Base-by-base conservation (phyloP, 176 grass and related monocot species). In the Bolboschoenus planiculmis region DNA sequence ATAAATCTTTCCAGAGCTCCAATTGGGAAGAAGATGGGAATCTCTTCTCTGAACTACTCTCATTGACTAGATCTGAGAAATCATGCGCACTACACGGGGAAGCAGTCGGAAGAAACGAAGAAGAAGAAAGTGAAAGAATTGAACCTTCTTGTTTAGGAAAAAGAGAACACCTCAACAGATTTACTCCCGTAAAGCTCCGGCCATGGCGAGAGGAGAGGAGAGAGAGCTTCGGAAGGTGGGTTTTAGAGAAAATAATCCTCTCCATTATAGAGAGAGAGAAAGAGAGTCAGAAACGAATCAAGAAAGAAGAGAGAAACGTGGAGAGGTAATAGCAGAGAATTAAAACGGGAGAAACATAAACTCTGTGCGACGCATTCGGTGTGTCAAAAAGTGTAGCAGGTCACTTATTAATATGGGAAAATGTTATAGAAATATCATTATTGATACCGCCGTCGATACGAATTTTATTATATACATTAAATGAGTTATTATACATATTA, bases 191-290 rank as follows among this genome's bases (percentile, higher is more conserved):
- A 31, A 78, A 65, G 34, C 76, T 81, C 18, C 20, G 30, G 42
- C 79, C 43, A 21, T 78, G 39, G 33, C 79, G 68, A 75, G 42
- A 43, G n/a, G 35, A 57, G 26, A 86, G 47, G 43, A 75, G 10
- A 53, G 84, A 81, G 18, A 42, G 37, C 21, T 34, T 85, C 23
- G 83, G 20, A 2, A 31, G 79, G 24, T 54, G 88, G 73, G 79
- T 35, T 35, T 81, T 81, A 39, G 88, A 84, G 48, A 47, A 87
- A 47, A 87, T 87, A 36, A 82, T 34, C 24, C 64, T 82, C 85
- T 87, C 85, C 85, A 87, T 87, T 56, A 58, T 34, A 62, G 78
- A 81, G 15, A 64, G 18, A 67, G 84, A 57, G 57, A 75, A 51
- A 53, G 59, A 54, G 7, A 56, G 24, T 11, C 9, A 39, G 68